Conservation (phyloP, 2,329 filamentous ascomycete species). For the Phaeosphaeriaceae sp. region DNA sequence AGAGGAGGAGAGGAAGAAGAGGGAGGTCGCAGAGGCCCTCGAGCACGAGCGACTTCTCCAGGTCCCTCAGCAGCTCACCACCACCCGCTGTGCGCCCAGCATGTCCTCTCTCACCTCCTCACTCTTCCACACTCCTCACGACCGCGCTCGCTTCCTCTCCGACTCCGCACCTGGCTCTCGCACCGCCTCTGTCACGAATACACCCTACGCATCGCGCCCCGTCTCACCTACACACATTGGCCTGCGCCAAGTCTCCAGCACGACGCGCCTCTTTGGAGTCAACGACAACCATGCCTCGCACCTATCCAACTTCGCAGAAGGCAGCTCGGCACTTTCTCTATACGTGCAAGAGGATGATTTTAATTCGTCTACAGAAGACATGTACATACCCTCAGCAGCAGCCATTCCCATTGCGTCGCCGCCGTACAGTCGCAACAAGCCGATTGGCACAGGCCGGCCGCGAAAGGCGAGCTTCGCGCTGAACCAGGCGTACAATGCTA, state of each 20-base stretch:
- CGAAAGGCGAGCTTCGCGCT: conserved; percentile 23
- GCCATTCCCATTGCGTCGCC: neutral
- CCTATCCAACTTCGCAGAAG: conserved; percentile 1
- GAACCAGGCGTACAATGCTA: conserved; percentile 25
- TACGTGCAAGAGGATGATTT: neutral
- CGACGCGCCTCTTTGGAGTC: conserved; percentile 6
- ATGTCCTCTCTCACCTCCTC: neutral
- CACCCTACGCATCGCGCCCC: conserved; percentile 9
- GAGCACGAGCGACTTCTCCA: neutral
- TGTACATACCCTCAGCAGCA: neutral
- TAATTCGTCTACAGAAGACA: neutral
- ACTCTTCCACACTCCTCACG: conserved; percentile 24
- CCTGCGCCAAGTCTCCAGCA: conserved; percentile 17
- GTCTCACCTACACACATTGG: conserved; percentile 4
- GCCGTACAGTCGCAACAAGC: conserved; percentile 5
- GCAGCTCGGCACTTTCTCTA: neutral
- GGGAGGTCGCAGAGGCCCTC: neutral
- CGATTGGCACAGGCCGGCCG: conserved; percentile 15
- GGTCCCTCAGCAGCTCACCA: neutral
- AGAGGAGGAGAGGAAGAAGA: conserved; percentile 4
- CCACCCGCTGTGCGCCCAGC: neutral
- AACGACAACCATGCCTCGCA: neutral
- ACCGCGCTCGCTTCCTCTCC: conserved; percentile 28
- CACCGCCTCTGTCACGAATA: conserved; percentile 16
- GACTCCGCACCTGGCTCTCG: conserved; percentile 34